Evolutionary conservation across 2,329 filamentous ascomycete genomes (phyloP), one percentile per base, ranked within the genome.

Genomic region (Exophiala calicioides): DNA sequence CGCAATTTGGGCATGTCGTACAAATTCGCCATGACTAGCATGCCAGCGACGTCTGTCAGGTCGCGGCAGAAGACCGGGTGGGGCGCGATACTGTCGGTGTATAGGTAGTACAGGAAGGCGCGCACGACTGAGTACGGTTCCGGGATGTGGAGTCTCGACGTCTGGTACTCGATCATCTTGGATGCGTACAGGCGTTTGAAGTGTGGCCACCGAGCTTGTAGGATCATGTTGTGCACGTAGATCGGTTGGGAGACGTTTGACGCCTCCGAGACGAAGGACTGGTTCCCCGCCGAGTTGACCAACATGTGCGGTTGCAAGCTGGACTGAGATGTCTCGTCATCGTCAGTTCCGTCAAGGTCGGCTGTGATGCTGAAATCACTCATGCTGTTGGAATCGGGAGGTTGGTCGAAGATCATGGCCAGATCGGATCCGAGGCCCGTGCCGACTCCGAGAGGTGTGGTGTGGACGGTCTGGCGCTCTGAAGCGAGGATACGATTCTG

Each of bases 131-230:
- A 85, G 67, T 96, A 97, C 1, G 91, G 90, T 62, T 98, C 94
- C 0, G 93, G 91, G 33, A 98, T 95, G 68, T 98, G 91, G 86
- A 98, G 93, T 67, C 88, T 90, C 62, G 93, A 93, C 12, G 89
- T 93, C 65, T 98, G 93, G 61, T 94, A 98, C 65, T 98, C 93
- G 9, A 87, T 84, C 93, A 98, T 98, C 63, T 96, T 90, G 3
- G 91, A 84, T 40, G 86, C 85, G 73, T 95, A 97, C 2, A 98
- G 75, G 12, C 93, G 85, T 30, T 86, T 84, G 70, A 98, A 98
- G 67, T 98, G 93, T 20, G 93, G 90, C 93, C 93, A 98, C 40
- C 93, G 86, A 15, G 93, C 86, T 65, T 94, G 88, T 6, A 98
- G 77, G 42, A 98, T 96, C 45, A 98, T 84, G 52, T 88, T 89